Evolutionary conservation across 257 asterid species (phyloP).

Genomic region (Salvia miltiorrhiza): DNA sequence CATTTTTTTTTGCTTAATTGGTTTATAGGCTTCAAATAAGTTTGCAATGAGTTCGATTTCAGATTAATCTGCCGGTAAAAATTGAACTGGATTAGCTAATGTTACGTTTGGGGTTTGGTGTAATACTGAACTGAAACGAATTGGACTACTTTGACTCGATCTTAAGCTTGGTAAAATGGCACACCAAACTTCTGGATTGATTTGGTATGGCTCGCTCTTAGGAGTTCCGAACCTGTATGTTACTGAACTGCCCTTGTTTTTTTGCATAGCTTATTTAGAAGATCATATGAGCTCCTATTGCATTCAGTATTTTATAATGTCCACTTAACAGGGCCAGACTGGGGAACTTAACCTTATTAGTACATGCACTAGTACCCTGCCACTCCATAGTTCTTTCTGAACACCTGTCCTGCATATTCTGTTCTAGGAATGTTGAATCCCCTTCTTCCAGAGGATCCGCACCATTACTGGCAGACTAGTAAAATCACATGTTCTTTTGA

Average conservation of each 20-base stretch:
- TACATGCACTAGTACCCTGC: not conserved
- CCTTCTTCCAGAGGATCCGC: not conserved
- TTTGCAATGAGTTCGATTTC: not conserved
- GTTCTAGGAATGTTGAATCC: not conserved
- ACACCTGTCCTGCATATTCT: not conserved
- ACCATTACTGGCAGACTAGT: too few relatives aligned
- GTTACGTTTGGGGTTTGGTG: not conserved
- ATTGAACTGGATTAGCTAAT: not conserved
- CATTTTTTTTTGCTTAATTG: not conserved
- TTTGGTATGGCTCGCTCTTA: not conserved
- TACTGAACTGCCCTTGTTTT: not conserved
- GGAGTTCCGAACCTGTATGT: not conserved
- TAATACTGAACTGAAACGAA: not conserved
- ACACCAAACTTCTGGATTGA: not conserved
- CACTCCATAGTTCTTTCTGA: not conserved
- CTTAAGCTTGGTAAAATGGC: not conserved
- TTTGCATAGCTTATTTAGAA: not conserved
- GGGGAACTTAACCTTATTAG: too few relatives aligned
- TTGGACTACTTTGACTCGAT: not conserved
- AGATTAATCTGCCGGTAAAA: not conserved
- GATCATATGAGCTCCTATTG: not conserved
- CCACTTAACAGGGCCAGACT: not conserved
- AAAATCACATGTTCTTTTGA: too few relatives aligned
- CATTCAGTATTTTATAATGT: not conserved
- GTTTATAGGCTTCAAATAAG: not conserved